Evolutionary conservation across 257 asterid species (phyloP).

Genomic region (Linaria vulgaris): DNA sequence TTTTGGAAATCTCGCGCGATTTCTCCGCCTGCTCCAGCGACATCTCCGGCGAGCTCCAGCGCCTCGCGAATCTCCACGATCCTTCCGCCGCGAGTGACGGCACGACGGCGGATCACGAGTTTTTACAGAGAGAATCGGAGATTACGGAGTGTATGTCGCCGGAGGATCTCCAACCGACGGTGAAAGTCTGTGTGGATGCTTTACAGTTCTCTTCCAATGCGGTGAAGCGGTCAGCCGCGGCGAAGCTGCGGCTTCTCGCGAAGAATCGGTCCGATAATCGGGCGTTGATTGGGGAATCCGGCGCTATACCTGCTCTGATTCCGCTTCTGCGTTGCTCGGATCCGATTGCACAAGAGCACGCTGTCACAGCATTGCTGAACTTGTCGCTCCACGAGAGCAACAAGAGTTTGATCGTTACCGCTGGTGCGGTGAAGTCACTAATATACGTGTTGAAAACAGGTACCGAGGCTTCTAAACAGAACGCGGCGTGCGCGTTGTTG

Average conservation of each 20-base stretch:
- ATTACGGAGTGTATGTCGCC: constrained; percentile 83
- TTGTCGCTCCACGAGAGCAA: constrained; percentile 79
- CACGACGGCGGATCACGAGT: constrained; percentile 46
- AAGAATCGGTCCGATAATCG: constrained; percentile 88
- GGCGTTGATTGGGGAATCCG: constrained; percentile 82
- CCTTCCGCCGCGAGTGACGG: constrained; percentile 33
- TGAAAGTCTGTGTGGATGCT: constrained; percentile 73
- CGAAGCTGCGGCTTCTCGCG: constrained; percentile 69
- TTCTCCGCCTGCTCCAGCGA: constrained; percentile 85
- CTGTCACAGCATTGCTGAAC: constrained; percentile 82
- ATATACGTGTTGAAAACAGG: constrained; percentile 84
- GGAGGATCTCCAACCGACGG: constrained; percentile 88
- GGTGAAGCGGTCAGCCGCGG: constrained; percentile 83
- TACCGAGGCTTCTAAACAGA: constrained; percentile 81
- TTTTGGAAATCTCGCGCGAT: constrained; percentile 51
- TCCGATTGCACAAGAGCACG: constrained; percentile 80
- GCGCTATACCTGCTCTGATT: constrained; percentile 71
- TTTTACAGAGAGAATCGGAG: constrained; percentile 68
- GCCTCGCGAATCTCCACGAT: constrained; percentile 59
- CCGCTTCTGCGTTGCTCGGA: constrained; percentile 82
- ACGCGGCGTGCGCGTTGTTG: constrained; percentile 86
- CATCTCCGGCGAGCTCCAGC: constrained; percentile 87
- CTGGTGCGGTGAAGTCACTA: constrained; percentile 71
- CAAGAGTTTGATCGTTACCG: constrained; percentile 51
- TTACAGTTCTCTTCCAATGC: constrained; percentile 62